These are phyloP conservation scores for Penicillium desertorum DNA, from an alignment of 495 filamentous ascomycete genomes.

Conservation along the genomic window DNA sequence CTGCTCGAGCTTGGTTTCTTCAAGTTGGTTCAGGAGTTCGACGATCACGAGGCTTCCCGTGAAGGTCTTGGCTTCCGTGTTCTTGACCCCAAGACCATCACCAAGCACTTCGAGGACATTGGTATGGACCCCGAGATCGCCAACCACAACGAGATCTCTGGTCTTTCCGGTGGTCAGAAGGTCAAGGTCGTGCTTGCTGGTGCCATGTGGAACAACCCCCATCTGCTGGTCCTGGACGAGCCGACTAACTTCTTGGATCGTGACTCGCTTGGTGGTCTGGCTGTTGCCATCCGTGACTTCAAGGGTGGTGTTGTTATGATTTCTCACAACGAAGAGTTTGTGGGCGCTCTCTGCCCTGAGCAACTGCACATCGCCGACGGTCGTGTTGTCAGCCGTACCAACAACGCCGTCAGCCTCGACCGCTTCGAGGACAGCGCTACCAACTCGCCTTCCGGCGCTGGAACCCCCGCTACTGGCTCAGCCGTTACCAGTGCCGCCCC, in stretches of 20 bases:
- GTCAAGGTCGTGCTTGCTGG: conserved; percentile 99
- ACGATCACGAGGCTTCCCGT: conserved; percentile 95
- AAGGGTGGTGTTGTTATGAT: conserved; percentile 98
- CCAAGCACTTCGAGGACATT: conserved; percentile 96
- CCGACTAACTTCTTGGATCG: conserved; percentile 99
- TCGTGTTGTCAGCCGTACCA: conserved; percentile 78
- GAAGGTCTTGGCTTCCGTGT: conserved; percentile 95
- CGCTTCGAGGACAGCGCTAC: conserved; percentile 83
- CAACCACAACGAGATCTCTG: conserved; percentile 97
- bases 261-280: conserved; percentile 91
- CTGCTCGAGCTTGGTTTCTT: conserved; percentile 78
- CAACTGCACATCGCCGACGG: conserved; percentile 93
- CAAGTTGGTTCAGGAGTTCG: conserved; percentile 96
- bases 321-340: conserved; percentile 98
- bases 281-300: conserved; percentile 95
- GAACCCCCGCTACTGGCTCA: conserved; percentile 52
- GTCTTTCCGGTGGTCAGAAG: conserved; percentile 97
- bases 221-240: conserved; percentile 96
- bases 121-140: conserved; percentile 96
- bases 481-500: conserved; percentile 60
- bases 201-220: conserved; percentile 98
- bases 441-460: conserved; percentile 53
- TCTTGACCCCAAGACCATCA: conserved; percentile 88
- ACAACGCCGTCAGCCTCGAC: conserved; percentile 66
- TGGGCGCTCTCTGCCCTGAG: conserved; percentile 89